A percentile compares a stretch with the other conserved stretches of the same genome.
Evolutionary conservation across 1,284 basidiomycete genomes (phyloP).

Genomic region (Leccinum pachyderme): DNA sequence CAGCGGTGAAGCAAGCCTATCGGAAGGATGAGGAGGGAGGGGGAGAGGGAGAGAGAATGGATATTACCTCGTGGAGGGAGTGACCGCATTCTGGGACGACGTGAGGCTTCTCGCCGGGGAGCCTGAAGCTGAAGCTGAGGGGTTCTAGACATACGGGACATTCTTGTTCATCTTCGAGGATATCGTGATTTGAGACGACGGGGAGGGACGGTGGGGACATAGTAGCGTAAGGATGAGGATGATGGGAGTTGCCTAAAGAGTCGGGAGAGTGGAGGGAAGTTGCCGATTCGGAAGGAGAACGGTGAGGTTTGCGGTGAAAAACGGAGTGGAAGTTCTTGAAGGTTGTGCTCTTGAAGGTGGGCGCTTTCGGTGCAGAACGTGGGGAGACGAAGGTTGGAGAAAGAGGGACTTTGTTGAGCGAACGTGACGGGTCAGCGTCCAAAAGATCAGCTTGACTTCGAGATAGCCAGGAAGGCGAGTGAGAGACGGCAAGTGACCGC

Average conservation of each 20-base stretch:
- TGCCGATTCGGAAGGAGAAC: conserved; percentile 31
- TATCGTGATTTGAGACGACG: conserved; percentile 62
- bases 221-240: conserved; percentile 43
- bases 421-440: conserved; percentile 16
- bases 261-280: conserved; percentile 38
- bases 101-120: conserved; percentile 94
- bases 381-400: conserved; percentile 44
- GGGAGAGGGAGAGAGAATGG: not conserved
- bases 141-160: conserved; percentile 92
- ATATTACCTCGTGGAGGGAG: conserved; percentile 84
- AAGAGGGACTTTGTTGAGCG: conserved; percentile 35
- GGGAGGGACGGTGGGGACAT: conserved; percentile 64
- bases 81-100: conserved; percentile 98
- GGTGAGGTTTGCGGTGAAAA: conserved; percentile 23
- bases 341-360: conserved; percentile 22
- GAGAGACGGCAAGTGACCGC: conserved; percentile 15
- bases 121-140: conserved; percentile 81
- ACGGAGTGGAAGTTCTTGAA: not conserved
- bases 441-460: conserved; percentile 18
- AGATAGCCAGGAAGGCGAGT: conserved; percentile 21
- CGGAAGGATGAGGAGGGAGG: conserved; percentile 5
- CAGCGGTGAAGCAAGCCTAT: conserved; percentile 92
- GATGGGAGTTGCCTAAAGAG: conserved; percentile 20
- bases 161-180: conserved; percentile 73
- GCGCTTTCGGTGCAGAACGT: conserved; percentile 38